Evolutionary conservation across 495 filamentous ascomycete genomes (phyloP), one percentile per base, ranked within the genome.

Genomic region (Penicillium maclennaniae): DNA sequence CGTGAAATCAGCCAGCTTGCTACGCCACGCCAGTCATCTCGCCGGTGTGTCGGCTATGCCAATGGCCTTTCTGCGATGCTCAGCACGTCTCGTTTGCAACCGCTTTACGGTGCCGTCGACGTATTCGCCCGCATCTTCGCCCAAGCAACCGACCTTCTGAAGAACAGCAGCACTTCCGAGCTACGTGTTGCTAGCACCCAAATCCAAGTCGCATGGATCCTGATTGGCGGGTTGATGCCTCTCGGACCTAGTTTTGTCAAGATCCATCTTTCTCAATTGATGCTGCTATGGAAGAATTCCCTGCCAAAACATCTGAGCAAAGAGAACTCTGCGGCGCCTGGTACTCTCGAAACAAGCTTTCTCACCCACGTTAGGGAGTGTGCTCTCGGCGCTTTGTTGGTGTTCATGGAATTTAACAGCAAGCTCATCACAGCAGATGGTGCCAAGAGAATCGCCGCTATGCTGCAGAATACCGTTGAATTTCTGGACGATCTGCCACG

Each of bases 231-330:
- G 0, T 71, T 99, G 21, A 97, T 97, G 95, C 88, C 92, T 7
- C 77, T 97, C 2, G 93, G 93, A 0, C 95, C 95, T 6, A 97
- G 95, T 65, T 99, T 99, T 66, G 92, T 97, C 69, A 99, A 99
- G 70, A 97, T 96, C 38, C 93, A 97, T 73, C 79, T 99, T 17
- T 92, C 92, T 3, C 93, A 97, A 67, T 74, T 99, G 42, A 84
- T 97, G 47, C 71, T 97, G n/a, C 78, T 99, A 12, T 99, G 93
- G 93, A 96, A 95, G 67, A 97, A 96, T 71, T 92, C 93, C 3
- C 73, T 99, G 31, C 93, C 93, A 5, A 96, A 91, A 60, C 92
- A 95, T n/a, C 65, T 97, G 10, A 83, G 88, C 21, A 93, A 88
- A 69, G 92, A 97, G 54, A 92, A 92, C 49, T 87, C 86, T 43